phyloP scores from a whole-genome alignment of 352 stramenopile genomes.

The Pythium rhizo-oryzae region DNA sequence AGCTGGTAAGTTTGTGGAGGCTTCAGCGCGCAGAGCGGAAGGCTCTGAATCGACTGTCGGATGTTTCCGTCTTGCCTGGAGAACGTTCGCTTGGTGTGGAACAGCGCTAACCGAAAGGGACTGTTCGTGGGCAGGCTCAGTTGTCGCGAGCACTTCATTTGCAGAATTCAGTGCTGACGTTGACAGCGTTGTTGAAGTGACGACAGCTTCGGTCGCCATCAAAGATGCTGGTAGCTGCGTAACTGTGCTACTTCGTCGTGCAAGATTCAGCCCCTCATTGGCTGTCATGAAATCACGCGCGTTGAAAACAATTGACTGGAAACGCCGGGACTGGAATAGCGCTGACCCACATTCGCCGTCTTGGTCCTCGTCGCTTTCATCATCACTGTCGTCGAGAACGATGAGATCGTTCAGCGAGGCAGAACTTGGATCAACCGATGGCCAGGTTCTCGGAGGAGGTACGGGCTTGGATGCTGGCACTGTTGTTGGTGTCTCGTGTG shows the following conservation, averaged over 20 bases:
- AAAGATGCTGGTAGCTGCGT: not conserved
- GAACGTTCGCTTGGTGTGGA: not conserved
- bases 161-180: not conserved
- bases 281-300: slow-evolving; percentile 45
- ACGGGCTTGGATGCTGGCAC: too few species aligned
- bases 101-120: too few species aligned
- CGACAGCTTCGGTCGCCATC: not conserved
- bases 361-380: slow-evolving; percentile 16
- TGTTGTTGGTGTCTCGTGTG: too few species aligned
- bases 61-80: slow-evolving; percentile 4
- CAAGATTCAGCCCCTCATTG: slow-evolving; percentile 39
- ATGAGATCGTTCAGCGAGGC: slow-evolving; percentile 7
- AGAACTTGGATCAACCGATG: not conserved
- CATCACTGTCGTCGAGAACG: slow-evolving; percentile 24
- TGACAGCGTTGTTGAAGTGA: not conserved
- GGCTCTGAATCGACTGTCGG: not conserved
- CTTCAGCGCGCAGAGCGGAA: not conserved
- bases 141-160: not conserved
- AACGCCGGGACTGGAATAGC: slow-evolving; percentile 42
- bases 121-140: not conserved
- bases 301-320: slow-evolving; percentile 45
- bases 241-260: slow-evolving; percentile 30
- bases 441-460: too few species aligned
- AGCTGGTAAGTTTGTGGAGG: not conserved
- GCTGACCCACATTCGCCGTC: not conserved